These are phyloP conservation scores for Lachnellula subtilissima DNA, from an alignment of 2,329 filamentous ascomycete genomes.

Conservation along the genomic window DNA sequence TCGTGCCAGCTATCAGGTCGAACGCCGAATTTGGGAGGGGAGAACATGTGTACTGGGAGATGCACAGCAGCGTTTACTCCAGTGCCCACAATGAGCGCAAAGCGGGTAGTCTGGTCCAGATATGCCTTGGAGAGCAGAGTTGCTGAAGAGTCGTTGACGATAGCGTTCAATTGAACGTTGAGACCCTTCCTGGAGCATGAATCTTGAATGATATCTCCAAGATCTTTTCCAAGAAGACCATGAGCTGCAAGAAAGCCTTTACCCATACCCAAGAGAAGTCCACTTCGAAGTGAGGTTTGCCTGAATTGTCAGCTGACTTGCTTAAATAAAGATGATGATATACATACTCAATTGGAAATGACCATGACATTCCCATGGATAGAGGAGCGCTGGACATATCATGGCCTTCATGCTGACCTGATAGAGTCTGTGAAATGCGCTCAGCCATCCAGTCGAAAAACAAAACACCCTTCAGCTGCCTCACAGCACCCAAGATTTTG, in stretches of 20 bases:
- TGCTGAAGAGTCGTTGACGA: conserved; percentile 65
- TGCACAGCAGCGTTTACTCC: conserved; percentile 63
- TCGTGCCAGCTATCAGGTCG: conserved; percentile 53
- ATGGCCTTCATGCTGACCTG: conserved; percentile 37
- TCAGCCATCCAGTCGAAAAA: conserved; percentile 68
- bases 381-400: conserved; percentile 39
- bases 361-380: conserved; percentile 61
- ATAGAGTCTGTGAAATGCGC: conserved; percentile 53
- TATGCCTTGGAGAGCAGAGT: conserved; percentile 60
- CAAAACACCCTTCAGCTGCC: conserved; percentile 50
- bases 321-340: neutral
- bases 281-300: conserved; percentile 59
- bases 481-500: conserved; percentile 52
- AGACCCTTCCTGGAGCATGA: conserved; percentile 46
- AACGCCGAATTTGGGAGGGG: conserved; percentile 50
- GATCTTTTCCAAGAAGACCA: conserved; percentile 53
- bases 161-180: conserved; percentile 52
- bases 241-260: conserved; percentile 59
- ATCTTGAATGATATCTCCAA: conserved; percentile 52
- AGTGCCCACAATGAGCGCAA: conserved; percentile 62
- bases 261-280: conserved; percentile 58
- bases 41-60: conserved; percentile 53
- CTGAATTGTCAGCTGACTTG: conserved; percentile 37
- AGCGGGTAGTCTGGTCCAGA: conserved; percentile 51
- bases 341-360: conserved; percentile 64